Conservation (phyloP, 1,139 yeast species). For the Pichia sp. region DNA sequence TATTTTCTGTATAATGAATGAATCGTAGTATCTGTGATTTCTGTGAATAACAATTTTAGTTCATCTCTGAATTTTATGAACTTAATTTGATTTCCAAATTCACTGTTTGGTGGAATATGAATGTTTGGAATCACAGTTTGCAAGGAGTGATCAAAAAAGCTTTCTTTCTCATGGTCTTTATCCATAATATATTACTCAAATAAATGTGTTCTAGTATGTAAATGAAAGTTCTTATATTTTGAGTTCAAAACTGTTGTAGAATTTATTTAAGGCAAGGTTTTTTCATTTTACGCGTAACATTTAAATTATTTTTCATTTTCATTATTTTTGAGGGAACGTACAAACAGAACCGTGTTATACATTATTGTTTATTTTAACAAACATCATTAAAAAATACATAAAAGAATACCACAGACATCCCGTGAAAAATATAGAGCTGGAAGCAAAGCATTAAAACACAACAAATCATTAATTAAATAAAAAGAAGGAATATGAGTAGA, state of each 20-base stretch:
- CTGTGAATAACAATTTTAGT: conserved; percentile 18
- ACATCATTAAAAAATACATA: conserved; percentile 3
- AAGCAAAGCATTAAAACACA: conserved; percentile 16
- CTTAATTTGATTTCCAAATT: too few species aligned
- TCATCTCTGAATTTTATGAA: conserved; percentile 19
- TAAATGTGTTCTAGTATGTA: too few species aligned
- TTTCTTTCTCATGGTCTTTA: conserved; percentile 2
- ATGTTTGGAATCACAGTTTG: conserved; percentile 1
- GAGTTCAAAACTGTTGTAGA: too few species aligned
- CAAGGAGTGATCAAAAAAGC: conserved; percentile 21
- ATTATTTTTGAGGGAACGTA: background rate
- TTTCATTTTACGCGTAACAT: too few species aligned
- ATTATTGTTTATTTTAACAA: background rate
- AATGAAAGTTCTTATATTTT: too few species aligned
- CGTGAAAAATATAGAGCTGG: conserved; percentile 7
- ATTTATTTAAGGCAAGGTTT: too few species aligned
- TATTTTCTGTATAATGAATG: conserved; percentile 17
- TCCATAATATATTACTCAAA: too few species aligned
- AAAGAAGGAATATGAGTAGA: too few species aligned
- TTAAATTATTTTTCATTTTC: too few species aligned
- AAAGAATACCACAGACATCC: background rate
- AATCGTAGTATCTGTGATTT: conserved; percentile 14
- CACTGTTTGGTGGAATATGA: background rate
- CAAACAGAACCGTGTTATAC: background rate
- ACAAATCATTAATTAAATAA: conserved; percentile 10